Percentiles rank a stretch among this genome's conserved stretches.
phyloP scores from a whole-genome alignment of 192 early-diverging fungal genomes.

The Backusella circina region DNA sequence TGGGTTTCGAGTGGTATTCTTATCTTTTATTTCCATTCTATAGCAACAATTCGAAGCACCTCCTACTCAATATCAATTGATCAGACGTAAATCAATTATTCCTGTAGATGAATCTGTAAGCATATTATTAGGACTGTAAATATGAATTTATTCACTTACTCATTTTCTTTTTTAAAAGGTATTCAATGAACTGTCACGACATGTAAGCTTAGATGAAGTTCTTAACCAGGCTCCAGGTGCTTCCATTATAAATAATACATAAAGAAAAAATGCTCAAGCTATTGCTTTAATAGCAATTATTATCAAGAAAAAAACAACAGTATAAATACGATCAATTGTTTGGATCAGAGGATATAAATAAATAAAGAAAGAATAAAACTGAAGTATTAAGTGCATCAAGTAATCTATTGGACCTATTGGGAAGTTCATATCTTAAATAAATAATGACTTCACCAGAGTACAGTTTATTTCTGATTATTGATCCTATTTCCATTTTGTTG shows the following conservation, averaged over 20 bases:
- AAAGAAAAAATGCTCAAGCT: background rate
- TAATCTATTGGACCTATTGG: no score
- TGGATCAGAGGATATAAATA: background rate
- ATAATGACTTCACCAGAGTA: no score
- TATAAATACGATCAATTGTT: background rate
- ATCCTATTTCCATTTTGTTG: no score
- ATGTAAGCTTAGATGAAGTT: conserved; percentile 57
- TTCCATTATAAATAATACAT: conserved; percentile 7
- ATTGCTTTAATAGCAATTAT: background rate
- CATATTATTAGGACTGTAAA: background rate
- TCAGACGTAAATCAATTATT: conserved; percentile 61
- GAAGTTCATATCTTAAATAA: no score
- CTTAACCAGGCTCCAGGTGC: conserved; percentile 20
- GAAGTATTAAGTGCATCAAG: background rate
- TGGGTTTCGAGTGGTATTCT: background rate
- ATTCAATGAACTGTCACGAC: conserved; percentile 52
- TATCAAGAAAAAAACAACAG: background rate
- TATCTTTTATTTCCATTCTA: background rate
- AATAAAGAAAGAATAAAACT: background rate
- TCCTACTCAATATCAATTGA: conserved; percentile 42
- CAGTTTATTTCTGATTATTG: no score
- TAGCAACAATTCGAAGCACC: conserved; percentile 46
- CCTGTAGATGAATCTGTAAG: conserved; percentile 58
- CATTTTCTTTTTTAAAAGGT: conserved; percentile 50
- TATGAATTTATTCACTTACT: conserved; percentile 12